Evolutionary conservation across 192 early-diverging fungal genomes (phyloP).

Genomic region (Pecoramyces ruminantium): DNA sequence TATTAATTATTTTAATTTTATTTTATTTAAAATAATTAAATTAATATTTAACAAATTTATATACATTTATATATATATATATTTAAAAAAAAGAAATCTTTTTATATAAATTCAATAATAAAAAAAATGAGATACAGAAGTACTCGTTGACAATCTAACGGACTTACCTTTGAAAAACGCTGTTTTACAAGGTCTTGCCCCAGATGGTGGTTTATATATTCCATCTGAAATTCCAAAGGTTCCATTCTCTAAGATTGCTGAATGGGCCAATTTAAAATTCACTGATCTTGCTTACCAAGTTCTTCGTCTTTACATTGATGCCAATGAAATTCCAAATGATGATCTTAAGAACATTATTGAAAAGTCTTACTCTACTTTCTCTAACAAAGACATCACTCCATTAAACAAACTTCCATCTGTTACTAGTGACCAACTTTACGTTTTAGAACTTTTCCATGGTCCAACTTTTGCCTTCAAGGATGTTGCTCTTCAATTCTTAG

Average conservation of each 20-base stretch:
- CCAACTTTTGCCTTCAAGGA: constrained; percentile 99
- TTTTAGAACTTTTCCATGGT: constrained; percentile 90
- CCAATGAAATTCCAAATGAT: constrained; percentile 50
- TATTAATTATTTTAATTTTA: no score
- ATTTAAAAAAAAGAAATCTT: no score
- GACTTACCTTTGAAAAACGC: constrained; percentile 67
- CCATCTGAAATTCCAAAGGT: constrained; percentile 62
- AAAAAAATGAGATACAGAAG: constrained; percentile 71
- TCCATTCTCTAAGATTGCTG: constrained; percentile 44
- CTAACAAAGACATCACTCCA: constrained; percentile 56
- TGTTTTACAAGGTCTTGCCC: constrained; percentile 74
- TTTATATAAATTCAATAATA: background rate
- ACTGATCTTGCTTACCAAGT: constrained; percentile 67
- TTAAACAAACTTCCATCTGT: constrained; percentile 41
- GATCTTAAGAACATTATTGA: constrained; percentile 52
- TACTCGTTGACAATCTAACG: constrained; percentile 55
- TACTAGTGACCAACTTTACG: constrained; percentile 21
- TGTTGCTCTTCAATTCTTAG: constrained; percentile 88
- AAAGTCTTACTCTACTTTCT: constrained; percentile 64
- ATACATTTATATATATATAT: no score
- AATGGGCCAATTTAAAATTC: constrained; percentile 59
- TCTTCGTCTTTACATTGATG: constrained; percentile 67
- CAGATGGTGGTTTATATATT: constrained; percentile 90
- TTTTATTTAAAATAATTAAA: no score
- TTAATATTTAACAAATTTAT: no score